Evolutionary conservation across 805 yeast species (phyloP), one percentile per base, ranked within the genome.

Genomic region (Tetrapisispora nanseiensis): DNA sequence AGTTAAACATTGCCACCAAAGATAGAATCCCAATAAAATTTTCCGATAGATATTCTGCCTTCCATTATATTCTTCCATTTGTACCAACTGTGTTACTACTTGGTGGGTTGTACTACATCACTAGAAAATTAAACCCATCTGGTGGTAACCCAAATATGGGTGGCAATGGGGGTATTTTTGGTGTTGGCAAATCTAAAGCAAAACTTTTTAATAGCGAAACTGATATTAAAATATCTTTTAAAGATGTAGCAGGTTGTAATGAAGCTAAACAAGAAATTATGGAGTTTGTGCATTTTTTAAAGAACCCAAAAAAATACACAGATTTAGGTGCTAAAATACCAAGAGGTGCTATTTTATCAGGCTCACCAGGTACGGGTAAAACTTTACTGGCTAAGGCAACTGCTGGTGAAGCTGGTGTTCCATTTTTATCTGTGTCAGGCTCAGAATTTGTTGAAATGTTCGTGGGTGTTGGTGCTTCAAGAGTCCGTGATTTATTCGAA

Each of bases 301-400:
- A 90, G 61, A 76, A 86, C 51, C 98, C 99, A 9, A 71, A 73
- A 43, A 86, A 87, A 60, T 92, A 89, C 64, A 97, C 89, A 62
- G 77, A 78, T 46, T 70, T 92, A 44, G 99, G 99, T 31, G 99
- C 97, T 31, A 86, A 87, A 62, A 92, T 92, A 51, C 99, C 99
- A 37, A 78, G 97, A 60, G 99, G 99, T 53, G 98, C 98, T 9
- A 86, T 92, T 46, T 69, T 92, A 44, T 83, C 95, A 1, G 99
- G 99, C 38, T 95, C 98, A 15, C 99, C 99, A 40, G 99, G 99
- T 69, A 92, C 98, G 9, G 99, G 99, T 78, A 92, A 92, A 62
- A 92, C 99, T 1, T 70, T 92, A 41, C 68, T 92, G 39, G 99
- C 99, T 11, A 90, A 86, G 60, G 99, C 99, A 5, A 92, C 97